phyloP scores from a whole-genome alignment of 441 rosid genomes.

The Metrosideros polymorpha region DNA sequence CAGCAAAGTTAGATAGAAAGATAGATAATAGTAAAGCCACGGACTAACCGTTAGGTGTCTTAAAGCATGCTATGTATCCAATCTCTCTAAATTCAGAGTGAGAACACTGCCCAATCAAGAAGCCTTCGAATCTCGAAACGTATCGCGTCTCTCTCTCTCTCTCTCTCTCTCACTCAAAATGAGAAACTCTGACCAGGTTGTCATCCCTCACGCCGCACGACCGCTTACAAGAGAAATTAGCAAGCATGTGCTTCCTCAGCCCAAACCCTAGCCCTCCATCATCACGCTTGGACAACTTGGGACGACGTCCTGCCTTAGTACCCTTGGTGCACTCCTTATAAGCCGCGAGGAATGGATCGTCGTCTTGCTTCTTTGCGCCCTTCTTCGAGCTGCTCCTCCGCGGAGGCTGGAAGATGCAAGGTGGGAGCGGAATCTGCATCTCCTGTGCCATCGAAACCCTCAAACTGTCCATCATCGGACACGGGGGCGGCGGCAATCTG shows the following conservation, averaged over 20 bases:
- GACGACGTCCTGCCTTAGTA: not conserved
- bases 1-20: not conserved
- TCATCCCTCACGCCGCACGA: constrained; percentile 33
- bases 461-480: constrained; percentile 1
- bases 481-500: constrained; percentile 45
- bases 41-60: not conserved
- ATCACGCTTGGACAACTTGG: not conserved
- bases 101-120: not conserved
- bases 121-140: not conserved
- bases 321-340: constrained; percentile 37
- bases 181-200: constrained; percentile 19
- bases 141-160: not conserved
- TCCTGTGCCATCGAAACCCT: constrained; percentile 6
- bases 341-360: constrained; percentile 48
- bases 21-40: not conserved
- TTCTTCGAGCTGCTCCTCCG: constrained; percentile 22
- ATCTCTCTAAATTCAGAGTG: not conserved
- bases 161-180: not conserved
- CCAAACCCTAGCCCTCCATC: not conserved
- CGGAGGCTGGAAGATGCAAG: constrained; percentile 29
- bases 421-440: constrained; percentile 34
- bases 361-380: constrained; percentile 8
- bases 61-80: not conserved
- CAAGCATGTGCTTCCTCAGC: constrained; percentile 11
- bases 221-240: constrained; percentile 26